These are phyloP conservation scores for Jamesozyma piceae DNA, from an alignment of 805 yeast species.

Conservation along the genomic window DNA sequence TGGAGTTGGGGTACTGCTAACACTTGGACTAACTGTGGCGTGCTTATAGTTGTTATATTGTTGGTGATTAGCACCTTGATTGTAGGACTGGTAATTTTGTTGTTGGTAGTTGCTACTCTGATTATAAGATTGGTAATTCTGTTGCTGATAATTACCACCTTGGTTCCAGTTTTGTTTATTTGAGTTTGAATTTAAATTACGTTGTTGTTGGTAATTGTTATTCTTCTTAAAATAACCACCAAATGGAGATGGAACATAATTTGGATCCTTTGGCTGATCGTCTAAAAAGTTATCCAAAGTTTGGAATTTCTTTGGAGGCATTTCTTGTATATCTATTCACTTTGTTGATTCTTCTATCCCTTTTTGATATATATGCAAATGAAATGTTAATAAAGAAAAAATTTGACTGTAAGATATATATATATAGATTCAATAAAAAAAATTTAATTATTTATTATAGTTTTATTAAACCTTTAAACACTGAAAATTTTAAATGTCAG, in stretches of 20 bases:
- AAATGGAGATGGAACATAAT: slow-evolving; percentile 25
- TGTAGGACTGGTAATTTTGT: slow-evolving; percentile 9
- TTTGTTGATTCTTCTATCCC: not conserved
- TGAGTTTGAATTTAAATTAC: slow-evolving; percentile 8
- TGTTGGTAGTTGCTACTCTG: slow-evolving; percentile 11
- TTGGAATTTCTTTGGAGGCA: slow-evolving; percentile 29
- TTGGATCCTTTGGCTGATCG: slow-evolving; percentile 25
- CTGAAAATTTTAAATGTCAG: not conserved
- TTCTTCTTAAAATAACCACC: slow-evolving; percentile 28
- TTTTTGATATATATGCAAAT: not conserved
- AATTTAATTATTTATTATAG: not conserved
- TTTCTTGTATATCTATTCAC: too few species aligned
- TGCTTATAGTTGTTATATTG: slow-evolving; percentile 23
- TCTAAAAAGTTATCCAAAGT: slow-evolving; percentile 23
- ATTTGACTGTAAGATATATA: not conserved
- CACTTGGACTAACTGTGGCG: slow-evolving; percentile 30
- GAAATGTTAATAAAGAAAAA: too few species aligned
- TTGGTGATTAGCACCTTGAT: slow-evolving; percentile 8
- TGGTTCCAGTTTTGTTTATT: slow-evolving; percentile 9
- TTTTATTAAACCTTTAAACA: not conserved
- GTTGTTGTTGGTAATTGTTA: slow-evolving; percentile 17
- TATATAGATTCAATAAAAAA: too few species aligned
- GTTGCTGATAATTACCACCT: slow-evolving; percentile 8
- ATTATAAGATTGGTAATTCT: slow-evolving; percentile 7
- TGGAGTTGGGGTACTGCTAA: slow-evolving; percentile 32